Evolutionary conservation across 2,329 filamentous ascomycete genomes (phyloP), one percentile per base, ranked within the genome.

Genomic region (Exophiala sp.): DNA sequence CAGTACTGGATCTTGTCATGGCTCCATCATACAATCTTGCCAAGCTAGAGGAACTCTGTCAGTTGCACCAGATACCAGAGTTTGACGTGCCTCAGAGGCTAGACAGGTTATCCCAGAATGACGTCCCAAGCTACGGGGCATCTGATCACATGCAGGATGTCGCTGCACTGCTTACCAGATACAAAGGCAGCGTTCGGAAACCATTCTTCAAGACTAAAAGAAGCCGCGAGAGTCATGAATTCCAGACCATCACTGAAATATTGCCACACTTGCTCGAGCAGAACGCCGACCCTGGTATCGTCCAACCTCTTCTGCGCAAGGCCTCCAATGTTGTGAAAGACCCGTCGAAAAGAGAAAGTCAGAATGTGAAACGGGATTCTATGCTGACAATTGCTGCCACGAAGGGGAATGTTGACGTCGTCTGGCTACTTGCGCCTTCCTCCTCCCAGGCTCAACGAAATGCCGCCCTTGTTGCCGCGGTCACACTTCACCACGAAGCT

Each of bases 401-500:
- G n/a, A 35, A 35, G 33, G 33, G 33, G 33, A 42, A 50, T 34
- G 16, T 50, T 33, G 47, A 41, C 9, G 10, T 43, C 21, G 47
- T 50, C 29, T 43, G 47, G 47, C 38, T 50, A 14, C 16, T 50
- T 11, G 47, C 47, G 14, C 18, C 47, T 21, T 9, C 29, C 12
- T 29, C 33, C 36, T 50, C 47, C 38, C 36, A 50, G 38, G 10
- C 36, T 16, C 34, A 29, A 34, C 47, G 47, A n/a, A 43, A 50
- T 40, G 33, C 16, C 7, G 47, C 47, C 16, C 47, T 50, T n/a
- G n/a, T 10, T 21, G 14, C 38, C 20, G 47, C 47, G 11, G 16
- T 50, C 16, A 20, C n/a, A n/a, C 14, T 20, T 9, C 38, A 33
- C 7, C 38, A 43, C 29, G 32, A 50, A 21, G 18, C n/a, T 16